Base-by-base conservation (phyloP, 2,329 filamentous ascomycete genomes). In the Exophiala calicioides region DNA sequence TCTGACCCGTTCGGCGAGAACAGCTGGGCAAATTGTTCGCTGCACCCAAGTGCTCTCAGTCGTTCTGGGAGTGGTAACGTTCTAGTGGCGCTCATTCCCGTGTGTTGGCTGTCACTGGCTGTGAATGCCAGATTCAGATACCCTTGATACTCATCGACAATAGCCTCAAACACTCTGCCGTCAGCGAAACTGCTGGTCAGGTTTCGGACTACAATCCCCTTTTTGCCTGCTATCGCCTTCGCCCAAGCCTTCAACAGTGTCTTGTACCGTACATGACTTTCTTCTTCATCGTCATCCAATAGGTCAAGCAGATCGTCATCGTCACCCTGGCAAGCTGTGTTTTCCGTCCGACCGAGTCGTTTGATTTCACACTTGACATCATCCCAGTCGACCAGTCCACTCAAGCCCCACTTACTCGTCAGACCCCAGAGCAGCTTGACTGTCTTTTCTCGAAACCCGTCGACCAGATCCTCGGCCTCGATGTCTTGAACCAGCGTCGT, bases 371-470 rank as follows among this genome's bases (percentile, higher is more conserved):
- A 70, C 19, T 65, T 65, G 7, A 84, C 58, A 42, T 78, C 76
- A 4, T 68, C 61, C 72, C 76, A 79, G 55, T 84, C 74, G 2
- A 84, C 68, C 0, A 84, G 67, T 5, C 63, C 67, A 4, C 67
- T 62, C 5, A 84, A 64, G 1, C 79, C 79, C 66, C 75, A 78
- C 61, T 73, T 74, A 30, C 76, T 76, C 27, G 84, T 74, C 16
- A 85, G 66, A 3, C 70, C 69, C 80, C 80, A 84, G 4, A 85
- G 68, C 7, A 84, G 66, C 4, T 72, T 74, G 33, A 85, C 68
- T 0, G 80, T 84, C 62, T 80, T 83, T 58, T 85, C 81, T 6
- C 81, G 75, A 56, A 83, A 79, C 2, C 81, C 81, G 55, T 84
- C 75, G 5, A 85, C 79, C 35, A 85, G 76, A 44, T 84, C 78